phyloP scores from a whole-genome alignment of 2,329 filamentous ascomycete genomes.

The Calycina herbarum region DNA sequence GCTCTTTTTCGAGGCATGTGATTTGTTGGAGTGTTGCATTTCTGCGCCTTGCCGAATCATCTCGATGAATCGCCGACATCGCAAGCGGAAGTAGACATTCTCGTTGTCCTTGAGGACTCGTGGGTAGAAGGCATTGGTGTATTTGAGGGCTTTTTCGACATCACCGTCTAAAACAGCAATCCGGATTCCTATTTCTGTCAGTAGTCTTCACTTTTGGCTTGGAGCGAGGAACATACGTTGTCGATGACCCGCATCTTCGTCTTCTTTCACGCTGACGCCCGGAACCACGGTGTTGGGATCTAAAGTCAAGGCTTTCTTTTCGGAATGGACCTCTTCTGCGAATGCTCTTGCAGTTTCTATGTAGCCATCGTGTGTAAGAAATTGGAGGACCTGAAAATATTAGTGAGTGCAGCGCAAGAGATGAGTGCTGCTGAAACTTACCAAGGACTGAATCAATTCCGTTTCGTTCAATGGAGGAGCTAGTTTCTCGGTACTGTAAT shows the following conservation, averaged over 20 bases:
- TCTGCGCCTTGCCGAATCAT: constrained; percentile 80
- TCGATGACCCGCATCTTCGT: constrained; percentile 81
- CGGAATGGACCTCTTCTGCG: constrained; percentile 73
- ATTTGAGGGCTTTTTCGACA: constrained; percentile 84
- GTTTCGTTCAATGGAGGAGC: constrained; percentile 69
- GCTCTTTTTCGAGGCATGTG: constrained; percentile 38
- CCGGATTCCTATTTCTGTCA: constrained; percentile 67
- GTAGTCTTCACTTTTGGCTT: not conserved
- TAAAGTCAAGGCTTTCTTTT: constrained; percentile 68
- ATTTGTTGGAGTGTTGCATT: constrained; percentile 43
- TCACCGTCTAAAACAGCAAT: constrained; percentile 87
- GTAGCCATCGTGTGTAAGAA: constrained; percentile 91
- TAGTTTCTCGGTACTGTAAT: constrained; percentile 43
- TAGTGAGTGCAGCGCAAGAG: not conserved
- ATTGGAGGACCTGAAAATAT: constrained; percentile 65
- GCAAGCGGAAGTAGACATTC: constrained; percentile 82
- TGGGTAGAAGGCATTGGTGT: constrained; percentile 76
- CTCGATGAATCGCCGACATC: constrained; percentile 91
- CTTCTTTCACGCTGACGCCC: constrained; percentile 70
- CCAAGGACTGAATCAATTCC: constrained; percentile 76
- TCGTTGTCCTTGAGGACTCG: constrained; percentile 77
- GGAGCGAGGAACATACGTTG: constrained; percentile 64
- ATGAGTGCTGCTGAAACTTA: constrained; percentile 41
- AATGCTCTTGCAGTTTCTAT: constrained; percentile 91
- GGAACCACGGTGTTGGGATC: constrained; percentile 53